Conservation (phyloP, 495 filamentous ascomycete species). For the Penicillium antarcticum region DNA sequence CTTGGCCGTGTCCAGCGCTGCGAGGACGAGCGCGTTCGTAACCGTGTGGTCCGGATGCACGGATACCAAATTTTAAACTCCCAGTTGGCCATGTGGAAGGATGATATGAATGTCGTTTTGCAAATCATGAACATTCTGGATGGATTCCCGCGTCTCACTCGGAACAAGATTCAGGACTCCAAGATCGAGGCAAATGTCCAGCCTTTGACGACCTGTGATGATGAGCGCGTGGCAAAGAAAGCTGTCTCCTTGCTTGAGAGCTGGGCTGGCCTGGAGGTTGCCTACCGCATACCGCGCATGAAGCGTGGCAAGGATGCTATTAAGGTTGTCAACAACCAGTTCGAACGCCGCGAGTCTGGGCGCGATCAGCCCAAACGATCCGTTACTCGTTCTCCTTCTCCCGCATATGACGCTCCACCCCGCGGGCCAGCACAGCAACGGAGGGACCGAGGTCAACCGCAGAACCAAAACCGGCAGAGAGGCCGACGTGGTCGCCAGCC, state of each 20-base stretch:
- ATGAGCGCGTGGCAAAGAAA: slow-evolving; percentile 70
- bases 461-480: slow-evolving; percentile 53
- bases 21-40: slow-evolving; percentile 82
- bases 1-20: slow-evolving; percentile 85
- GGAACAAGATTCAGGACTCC: slow-evolving; percentile 95
- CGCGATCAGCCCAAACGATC: slow-evolving; percentile 59
- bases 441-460: slow-evolving; percentile 55
- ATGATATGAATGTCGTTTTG: slow-evolving; percentile 82
- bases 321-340: slow-evolving; percentile 54
- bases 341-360: slow-evolving; percentile 65
- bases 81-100: slow-evolving; percentile 76
- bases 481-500: slow-evolving; percentile 46
- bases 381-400: slow-evolving; percentile 48
- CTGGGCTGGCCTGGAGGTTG: slow-evolving; percentile 90
- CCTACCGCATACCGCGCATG: slow-evolving; percentile 89
- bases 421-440: slow-evolving; percentile 53
- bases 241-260: slow-evolving; percentile 70
- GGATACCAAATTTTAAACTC: slow-evolving; percentile 93
- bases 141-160: slow-evolving; percentile 83
- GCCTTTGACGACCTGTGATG: slow-evolving; percentile 60
- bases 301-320: slow-evolving; percentile 56
- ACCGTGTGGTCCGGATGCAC: slow-evolving; percentile 92
- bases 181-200: slow-evolving; percentile 88
- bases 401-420: slow-evolving; percentile 47
- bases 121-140: slow-evolving; percentile 90